A percentile compares a stretch with the other conserved stretches of the same genome.
phyloP scores from a whole-genome alignment of 1,284 basidiomycete species.

The Cystobasidiaceae sp. region DNA sequence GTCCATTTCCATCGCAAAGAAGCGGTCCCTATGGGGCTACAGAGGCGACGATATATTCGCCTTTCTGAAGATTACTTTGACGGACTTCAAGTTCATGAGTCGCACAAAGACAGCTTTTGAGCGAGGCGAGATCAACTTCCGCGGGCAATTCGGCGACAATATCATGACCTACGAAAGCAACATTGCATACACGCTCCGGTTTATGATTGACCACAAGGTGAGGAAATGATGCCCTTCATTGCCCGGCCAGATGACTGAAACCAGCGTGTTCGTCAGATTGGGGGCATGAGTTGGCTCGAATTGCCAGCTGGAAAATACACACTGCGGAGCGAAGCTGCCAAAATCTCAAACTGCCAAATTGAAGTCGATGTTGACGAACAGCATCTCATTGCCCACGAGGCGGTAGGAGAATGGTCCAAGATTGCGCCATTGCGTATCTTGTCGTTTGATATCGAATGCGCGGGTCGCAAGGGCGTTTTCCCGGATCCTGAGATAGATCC shows the following conservation, averaged over 20 bases:
- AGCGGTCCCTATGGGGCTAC: constrained; percentile 79
- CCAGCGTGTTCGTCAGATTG: constrained; percentile 56
- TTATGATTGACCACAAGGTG: constrained; percentile 94
- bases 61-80: constrained; percentile 76
- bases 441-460: constrained; percentile 96
- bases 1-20: constrained; percentile 54
- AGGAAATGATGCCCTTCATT: not conserved
- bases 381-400: constrained; percentile 71
- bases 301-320: constrained; percentile 73
- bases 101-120: constrained; percentile 80
- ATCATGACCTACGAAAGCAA: constrained; percentile 84
- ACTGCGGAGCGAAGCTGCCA: constrained; percentile 56
- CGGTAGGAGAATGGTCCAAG: constrained; percentile 82
- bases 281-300: constrained; percentile 98
- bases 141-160: constrained; percentile 58
- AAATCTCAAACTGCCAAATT: constrained; percentile 75
- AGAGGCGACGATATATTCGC: constrained; percentile 67
- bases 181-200: constrained; percentile 76
- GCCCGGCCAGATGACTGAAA: not conserved
- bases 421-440: constrained; percentile 85
- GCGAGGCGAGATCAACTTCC: constrained; percentile 67
- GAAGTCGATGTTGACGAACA: constrained; percentile 70
- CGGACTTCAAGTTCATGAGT: constrained; percentile 67
- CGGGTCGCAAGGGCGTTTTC: constrained; percentile 89
- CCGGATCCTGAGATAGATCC: constrained; percentile 82